Conservation (phyloP, 495 filamentous ascomycete genomes). For the Evernia prunastri region DNA sequence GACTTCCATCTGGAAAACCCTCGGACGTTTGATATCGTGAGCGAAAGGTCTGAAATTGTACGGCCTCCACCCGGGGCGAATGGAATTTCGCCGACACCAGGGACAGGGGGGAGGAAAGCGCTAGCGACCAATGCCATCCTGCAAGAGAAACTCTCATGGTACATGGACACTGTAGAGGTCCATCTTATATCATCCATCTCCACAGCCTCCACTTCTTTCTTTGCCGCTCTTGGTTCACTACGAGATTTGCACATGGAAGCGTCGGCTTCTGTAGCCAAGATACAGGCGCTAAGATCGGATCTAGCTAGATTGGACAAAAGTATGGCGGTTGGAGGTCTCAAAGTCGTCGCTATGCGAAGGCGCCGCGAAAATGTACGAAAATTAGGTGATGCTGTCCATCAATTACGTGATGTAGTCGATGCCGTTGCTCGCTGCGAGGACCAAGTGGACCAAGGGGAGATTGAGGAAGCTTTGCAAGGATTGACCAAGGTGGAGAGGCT, state of each 20-base stretch:
- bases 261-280: slow-evolving; percentile 81
- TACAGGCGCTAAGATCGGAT: slow-evolving; percentile 73
- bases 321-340: slow-evolving; percentile 78
- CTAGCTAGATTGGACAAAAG: slow-evolving; percentile 74
- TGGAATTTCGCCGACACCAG: slow-evolving; percentile 54
- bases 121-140: slow-evolving; percentile 95
- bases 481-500: slow-evolving; percentile 72
- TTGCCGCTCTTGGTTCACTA: slow-evolving; percentile 86
- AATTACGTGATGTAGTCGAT: slow-evolving; percentile 72
- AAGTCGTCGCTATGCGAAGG: slow-evolving; percentile 75
- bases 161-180: slow-evolving; percentile 98
- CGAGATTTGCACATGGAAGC: slow-evolving; percentile 88
- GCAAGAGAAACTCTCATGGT: slow-evolving; percentile 99
- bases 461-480: slow-evolving; percentile 69
- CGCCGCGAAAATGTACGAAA: slow-evolving; percentile 79
- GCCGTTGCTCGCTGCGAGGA: slow-evolving; percentile 70
- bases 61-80: slow-evolving; percentile 56
- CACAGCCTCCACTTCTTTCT: slow-evolving; percentile 90
- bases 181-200: slow-evolving; percentile 96
- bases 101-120: slow-evolving; percentile 59
- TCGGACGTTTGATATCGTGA: slow-evolving; percentile 92
- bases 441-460: slow-evolving; percentile 70
- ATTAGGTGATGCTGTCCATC: slow-evolving; percentile 72
- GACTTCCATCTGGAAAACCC: slow-evolving; percentile 96
- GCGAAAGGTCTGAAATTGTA: slow-evolving; percentile 89